Conservation (phyloP, 2,329 filamentous ascomycete species). For the Fusarium temperatum region DNA sequence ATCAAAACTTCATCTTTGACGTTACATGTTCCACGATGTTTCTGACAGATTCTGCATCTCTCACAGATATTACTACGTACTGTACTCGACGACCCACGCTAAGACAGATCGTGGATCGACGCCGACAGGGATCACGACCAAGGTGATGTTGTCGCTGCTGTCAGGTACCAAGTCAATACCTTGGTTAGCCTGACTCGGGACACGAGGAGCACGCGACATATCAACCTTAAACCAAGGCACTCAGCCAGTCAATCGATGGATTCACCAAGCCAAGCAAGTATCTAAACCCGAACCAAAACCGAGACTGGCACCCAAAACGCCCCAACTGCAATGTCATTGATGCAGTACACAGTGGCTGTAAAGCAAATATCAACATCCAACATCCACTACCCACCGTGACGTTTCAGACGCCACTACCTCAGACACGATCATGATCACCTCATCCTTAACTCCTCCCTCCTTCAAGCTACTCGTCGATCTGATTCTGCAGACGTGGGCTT, state of each 20-base stretch:
- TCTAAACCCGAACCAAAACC: conserved; percentile 16
- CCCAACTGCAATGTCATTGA: not conserved
- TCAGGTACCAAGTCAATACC: conserved; percentile 14
- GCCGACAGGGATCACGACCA: conserved; percentile 7
- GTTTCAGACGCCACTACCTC: conserved; percentile 12
- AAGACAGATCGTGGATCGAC: conserved; percentile 17
- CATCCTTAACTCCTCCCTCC: not conserved
- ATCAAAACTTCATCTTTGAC: conserved; percentile 10
- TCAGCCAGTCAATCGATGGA: not conserved
- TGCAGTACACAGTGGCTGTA: conserved; percentile 7
- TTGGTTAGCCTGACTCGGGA: conserved; percentile 13
- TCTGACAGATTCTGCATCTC: conserved; percentile 18
- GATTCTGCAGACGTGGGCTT: conserved; percentile 62
- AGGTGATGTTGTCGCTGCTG: not conserved
- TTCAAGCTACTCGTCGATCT: conserved; percentile 58
- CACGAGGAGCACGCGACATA: not conserved
- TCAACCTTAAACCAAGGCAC: conserved; percentile 7
- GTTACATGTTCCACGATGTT: not conserved
- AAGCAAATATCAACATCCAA: conserved; percentile 32
- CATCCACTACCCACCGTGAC: conserved; percentile 22
- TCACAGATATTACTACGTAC: not conserved
- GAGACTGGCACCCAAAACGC: conserved; percentile 32
- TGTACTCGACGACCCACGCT: not conserved
- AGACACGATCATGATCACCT: not conserved
- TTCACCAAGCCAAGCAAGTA: not conserved